Evolutionary conservation across 129 eudicot species (phyloP).

Genomic region (Mikania micrantha): DNA sequence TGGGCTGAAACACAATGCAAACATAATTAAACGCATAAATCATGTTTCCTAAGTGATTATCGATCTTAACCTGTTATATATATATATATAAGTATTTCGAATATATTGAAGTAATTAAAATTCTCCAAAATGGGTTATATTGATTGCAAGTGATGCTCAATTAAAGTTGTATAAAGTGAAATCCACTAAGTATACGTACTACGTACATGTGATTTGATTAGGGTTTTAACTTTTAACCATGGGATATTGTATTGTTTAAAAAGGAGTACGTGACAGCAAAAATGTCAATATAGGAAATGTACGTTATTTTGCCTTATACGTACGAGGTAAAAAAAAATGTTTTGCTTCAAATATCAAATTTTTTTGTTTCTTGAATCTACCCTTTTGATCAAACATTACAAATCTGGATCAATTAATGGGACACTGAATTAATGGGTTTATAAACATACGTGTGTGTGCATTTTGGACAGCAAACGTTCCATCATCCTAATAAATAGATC

Average conservation of each 20-base stretch:
- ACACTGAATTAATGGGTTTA: no score
- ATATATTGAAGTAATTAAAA: not conserved
- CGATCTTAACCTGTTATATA: no score
- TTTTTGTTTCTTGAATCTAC: slow-evolving; percentile 2
- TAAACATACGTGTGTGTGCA: no score
- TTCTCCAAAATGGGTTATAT: not conserved
- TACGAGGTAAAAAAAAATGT: not conserved
- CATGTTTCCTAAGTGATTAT: no score
- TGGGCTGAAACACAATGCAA: not conserved
- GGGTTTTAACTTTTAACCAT: slow-evolving; percentile 11
- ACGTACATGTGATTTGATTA: slow-evolving; percentile 12
- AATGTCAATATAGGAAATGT: not conserved
- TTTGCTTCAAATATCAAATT: slow-evolving; percentile 5
- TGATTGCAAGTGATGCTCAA: not conserved
- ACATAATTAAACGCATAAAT: no score
- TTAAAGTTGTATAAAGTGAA: not conserved
- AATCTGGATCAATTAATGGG: no score
- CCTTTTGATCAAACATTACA: not conserved
- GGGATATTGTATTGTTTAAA: not conserved
- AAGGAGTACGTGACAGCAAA: slow-evolving; percentile 9
- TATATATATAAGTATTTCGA: no score
- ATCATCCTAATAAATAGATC: no score
- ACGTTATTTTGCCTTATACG: slow-evolving; percentile 2
- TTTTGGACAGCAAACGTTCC: no score
- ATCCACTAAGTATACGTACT: no score